Evolutionary conservation across 2,329 filamentous ascomycete species (phyloP).

Genomic region (Acrocalymma vagum): DNA sequence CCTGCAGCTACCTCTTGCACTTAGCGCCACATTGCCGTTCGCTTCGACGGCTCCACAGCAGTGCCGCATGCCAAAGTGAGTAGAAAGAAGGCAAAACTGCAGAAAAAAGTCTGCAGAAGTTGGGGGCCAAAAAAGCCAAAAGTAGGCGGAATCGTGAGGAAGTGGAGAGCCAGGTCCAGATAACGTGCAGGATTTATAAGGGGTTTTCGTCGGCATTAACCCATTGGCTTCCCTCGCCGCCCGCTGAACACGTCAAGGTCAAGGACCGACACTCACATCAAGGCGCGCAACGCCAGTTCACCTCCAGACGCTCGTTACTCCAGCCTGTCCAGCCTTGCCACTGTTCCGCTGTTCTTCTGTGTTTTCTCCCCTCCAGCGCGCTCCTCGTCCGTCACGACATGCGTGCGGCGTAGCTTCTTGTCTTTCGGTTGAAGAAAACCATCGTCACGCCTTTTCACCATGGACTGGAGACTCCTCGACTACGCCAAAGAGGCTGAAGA

Average conservation of each 20-base stretch:
- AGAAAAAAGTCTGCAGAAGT: slow-evolving; percentile 18
- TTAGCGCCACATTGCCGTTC: no score
- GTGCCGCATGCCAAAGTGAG: no score
- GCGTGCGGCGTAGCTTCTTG: slow-evolving; percentile 15
- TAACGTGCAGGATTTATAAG: slow-evolving; percentile 42
- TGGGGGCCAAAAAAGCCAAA: slow-evolving; percentile 40
- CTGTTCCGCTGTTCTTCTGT: slow-evolving; percentile 17
- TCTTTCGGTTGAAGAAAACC: slow-evolving; percentile 27
- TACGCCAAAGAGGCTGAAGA: slow-evolving; percentile 61
- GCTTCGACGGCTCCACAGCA: no score
- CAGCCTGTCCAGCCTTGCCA: slow-evolving; percentile 35
- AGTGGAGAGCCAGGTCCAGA: slow-evolving; percentile 36
- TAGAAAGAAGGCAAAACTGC: slow-evolving; percentile 17
- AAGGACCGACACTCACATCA: slow-evolving; percentile 26
- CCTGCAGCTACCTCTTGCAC: no score
- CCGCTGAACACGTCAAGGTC: slow-evolving; percentile 47
- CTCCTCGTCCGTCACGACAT: slow-evolving; percentile 23
- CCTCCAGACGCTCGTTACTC: slow-evolving; percentile 34
- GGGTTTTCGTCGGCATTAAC: slow-evolving; percentile 39
- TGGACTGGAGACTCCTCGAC: slow-evolving; percentile 49
- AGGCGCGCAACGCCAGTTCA: slow-evolving; percentile 34
- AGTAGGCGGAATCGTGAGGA: slow-evolving; percentile 24
- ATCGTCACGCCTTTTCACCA: slow-evolving; percentile 39
- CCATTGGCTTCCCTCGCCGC: slow-evolving; percentile 43
- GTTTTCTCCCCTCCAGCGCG: slow-evolving; percentile 21